Percentiles rank a stretch among this genome's conserved stretches.
These are phyloP conservation scores for Cochlearia excelsa DNA, from an alignment of 345 rosid genomes.

Conservation along the genomic window DNA sequence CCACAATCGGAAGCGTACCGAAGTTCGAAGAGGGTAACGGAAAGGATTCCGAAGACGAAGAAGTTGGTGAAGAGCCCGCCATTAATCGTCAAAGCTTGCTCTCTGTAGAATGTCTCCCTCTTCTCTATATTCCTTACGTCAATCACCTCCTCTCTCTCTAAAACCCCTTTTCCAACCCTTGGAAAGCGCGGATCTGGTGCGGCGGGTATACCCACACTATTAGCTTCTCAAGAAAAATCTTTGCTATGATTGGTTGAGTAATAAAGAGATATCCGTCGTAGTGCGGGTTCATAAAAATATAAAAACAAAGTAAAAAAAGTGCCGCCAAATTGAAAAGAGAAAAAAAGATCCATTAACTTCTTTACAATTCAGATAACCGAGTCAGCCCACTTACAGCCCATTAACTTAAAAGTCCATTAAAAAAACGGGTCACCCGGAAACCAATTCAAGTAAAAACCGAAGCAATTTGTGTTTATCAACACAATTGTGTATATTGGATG, in stretches of 20 bases:
- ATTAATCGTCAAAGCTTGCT: slow-evolving; percentile 27
- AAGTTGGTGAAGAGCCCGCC: slow-evolving; percentile 52
- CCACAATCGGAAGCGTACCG: slow-evolving; percentile 66
- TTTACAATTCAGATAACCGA: too few species aligned
- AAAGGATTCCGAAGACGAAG: slow-evolving; percentile 49
- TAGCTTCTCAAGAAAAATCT: not conserved
- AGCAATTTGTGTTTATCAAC: slow-evolving; percentile 2
- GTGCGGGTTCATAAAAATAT: not conserved
- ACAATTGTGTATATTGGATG: too few species aligned
- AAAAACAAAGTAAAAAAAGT: not conserved
- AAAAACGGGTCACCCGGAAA: not conserved
- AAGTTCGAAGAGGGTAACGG: slow-evolving; percentile 46
- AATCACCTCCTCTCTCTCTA: slow-evolving; percentile 1
- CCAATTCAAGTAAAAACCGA: not conserved
- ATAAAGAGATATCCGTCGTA: not conserved
- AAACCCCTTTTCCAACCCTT: slow-evolving; percentile 1
- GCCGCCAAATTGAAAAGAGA: slow-evolving; percentile 12
- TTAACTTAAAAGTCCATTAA: not conserved
- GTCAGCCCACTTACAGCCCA: slow-evolving; percentile 17
- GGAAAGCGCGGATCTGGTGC: slow-evolving; percentile 17
- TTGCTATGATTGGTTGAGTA: slow-evolving; percentile 11
- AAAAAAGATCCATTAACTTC: too few species aligned
- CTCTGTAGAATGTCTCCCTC: not conserved
- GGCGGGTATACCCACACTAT: slow-evolving; percentile 3
- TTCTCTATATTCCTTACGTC: not conserved